These are phyloP conservation scores for Cryptococcus depauperatus DNA, from an alignment of 1,284 basidiomycete species.

Conservation along the genomic window DNA sequence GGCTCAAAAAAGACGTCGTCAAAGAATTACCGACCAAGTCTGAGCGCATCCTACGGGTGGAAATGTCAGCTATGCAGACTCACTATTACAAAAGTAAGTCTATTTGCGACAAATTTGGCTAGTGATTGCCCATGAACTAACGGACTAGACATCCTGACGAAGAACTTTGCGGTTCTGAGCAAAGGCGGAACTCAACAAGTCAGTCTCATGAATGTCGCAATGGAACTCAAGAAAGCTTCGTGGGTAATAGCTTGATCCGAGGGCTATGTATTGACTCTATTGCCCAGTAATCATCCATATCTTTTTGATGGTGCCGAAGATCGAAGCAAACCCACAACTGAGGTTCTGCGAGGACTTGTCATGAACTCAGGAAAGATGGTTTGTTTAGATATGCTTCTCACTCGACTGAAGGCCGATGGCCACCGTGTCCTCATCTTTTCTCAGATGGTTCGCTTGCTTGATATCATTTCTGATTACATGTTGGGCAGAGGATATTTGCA, in stretches of 20 bases:
- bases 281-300: slow-evolving; percentile 77
- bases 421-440: slow-evolving; percentile 98
- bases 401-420: slow-evolving; percentile 77
- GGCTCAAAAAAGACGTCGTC: slow-evolving; percentile 95
- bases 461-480: slow-evolving; percentile 98
- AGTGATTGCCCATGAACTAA: not conserved
- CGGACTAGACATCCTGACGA: slow-evolving; percentile 70
- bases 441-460: slow-evolving; percentile 98
- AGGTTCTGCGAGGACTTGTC: slow-evolving; percentile 87
- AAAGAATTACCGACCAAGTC: slow-evolving; percentile 96
- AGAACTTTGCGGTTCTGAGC: slow-evolving; percentile 88
- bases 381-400: slow-evolving; percentile 85
- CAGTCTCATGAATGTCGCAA: slow-evolving; percentile 87
- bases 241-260: slow-evolving; percentile 13
- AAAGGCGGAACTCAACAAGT: slow-evolving; percentile 82
- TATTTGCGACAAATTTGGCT: not conserved
- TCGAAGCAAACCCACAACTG: slow-evolving; percentile 57
- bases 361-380: slow-evolving; percentile 99
- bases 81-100: slow-evolving; percentile 84
- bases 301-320: slow-evolving; percentile 93
- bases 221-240: slow-evolving; percentile 95
- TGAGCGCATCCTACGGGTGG: slow-evolving; percentile 92
- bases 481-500: slow-evolving; percentile 74
- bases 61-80: slow-evolving; percentile 95
- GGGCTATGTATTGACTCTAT: not conserved